Evolutionary conservation across 1,284 basidiomycete species (phyloP).

Genomic region (Pseudozyma tsukubaensis): DNA sequence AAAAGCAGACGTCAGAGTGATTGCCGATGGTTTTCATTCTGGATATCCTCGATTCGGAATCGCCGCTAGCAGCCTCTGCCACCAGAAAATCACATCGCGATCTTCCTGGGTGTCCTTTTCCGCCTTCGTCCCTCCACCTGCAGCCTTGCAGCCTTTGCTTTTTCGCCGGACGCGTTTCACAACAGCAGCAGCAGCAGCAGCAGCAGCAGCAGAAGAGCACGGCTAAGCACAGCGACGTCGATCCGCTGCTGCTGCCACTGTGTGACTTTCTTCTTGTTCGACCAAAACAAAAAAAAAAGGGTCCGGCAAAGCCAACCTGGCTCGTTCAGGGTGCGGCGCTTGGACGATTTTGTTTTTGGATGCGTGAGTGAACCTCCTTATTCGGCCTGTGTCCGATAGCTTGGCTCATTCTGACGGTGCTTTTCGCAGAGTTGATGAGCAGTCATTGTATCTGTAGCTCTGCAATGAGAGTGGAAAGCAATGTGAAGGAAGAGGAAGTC

Average conservation of each 20-base stretch:
- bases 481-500: too few species aligned
- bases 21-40: background rate
- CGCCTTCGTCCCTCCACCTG: slow-evolving; percentile 10
- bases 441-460: too few species aligned
- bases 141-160: background rate
- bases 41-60: slow-evolving; percentile 1
- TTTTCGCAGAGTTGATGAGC: background rate
- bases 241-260: background rate
- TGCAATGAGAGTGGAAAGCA: too few species aligned
- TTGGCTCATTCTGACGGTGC: background rate
- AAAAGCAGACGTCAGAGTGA: too few species aligned
- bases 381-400: background rate
- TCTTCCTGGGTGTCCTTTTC: background rate
- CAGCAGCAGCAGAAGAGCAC: background rate
- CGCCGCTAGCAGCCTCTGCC: background rate
- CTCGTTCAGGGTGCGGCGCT: slow-evolving; percentile 10
- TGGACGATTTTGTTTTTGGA: background rate
- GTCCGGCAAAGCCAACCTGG: slow-evolving; percentile 9
- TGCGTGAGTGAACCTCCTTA: background rate
- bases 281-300: slow-evolving; percentile 12
- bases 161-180: slow-evolving; percentile 9
- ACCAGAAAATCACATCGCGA: background rate
- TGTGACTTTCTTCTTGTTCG: background rate
- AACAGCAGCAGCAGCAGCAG: background rate
- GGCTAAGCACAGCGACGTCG: slow-evolving; percentile 9